Conservation (phyloP, 768 basidiomycete species). For the Austroboletus eburneus region DNA sequence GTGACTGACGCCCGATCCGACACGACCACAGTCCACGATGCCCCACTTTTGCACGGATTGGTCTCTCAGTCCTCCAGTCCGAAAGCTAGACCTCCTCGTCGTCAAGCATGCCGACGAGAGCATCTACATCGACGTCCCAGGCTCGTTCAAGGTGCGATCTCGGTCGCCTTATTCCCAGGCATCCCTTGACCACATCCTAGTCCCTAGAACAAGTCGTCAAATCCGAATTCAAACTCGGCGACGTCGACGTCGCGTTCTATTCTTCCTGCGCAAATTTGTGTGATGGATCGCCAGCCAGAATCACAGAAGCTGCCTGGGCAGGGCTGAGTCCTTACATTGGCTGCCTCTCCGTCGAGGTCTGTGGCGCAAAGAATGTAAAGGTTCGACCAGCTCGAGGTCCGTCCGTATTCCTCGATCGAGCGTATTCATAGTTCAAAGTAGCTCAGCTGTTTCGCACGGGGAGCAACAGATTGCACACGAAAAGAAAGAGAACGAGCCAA, state of each 20-base stretch:
- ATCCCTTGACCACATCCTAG: constrained; percentile 1
- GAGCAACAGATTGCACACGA: background rate
- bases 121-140: constrained; percentile 19
- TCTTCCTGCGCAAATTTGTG: constrained; percentile 23
- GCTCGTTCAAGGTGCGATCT: constrained; percentile 11
- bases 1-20: constrained; percentile 9
- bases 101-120: constrained; percentile 12
- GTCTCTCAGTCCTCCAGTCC: constrained; percentile 13
- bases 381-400: constrained; percentile 1
- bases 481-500: background rate
- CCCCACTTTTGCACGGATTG: constrained; percentile 27
- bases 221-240: constrained; percentile 19
- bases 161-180: background rate
- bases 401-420: background rate
- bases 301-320: constrained; percentile 20
- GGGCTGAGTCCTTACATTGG: constrained; percentile 19
- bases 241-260: constrained; percentile 8
- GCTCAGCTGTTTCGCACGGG: background rate
- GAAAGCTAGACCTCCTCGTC: constrained; percentile 19
- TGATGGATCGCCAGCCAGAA: constrained; percentile 17
- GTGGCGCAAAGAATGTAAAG: background rate
- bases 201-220: constrained; percentile 14
- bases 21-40: constrained; percentile 7
- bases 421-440: background rate
- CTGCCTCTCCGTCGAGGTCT: constrained; percentile 17